Evolutionary conservation across 495 filamentous ascomycete species (phyloP), one percentile per base, ranked within the genome.

Genomic region (Pseudevernia furfuracea): DNA sequence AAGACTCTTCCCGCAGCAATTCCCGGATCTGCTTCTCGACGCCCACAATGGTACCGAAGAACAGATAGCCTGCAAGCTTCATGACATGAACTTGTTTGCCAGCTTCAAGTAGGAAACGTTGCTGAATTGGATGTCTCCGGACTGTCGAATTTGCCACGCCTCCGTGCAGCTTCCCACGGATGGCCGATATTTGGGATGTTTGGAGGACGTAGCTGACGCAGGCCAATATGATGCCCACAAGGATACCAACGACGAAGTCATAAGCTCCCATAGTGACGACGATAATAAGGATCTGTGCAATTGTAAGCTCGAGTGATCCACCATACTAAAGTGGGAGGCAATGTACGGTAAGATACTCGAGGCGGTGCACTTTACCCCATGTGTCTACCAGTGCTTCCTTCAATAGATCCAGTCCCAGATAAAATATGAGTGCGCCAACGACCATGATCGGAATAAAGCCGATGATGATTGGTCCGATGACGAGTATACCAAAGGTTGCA

Each of bases 401-500:
- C 68, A 97, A 77, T 25, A 98, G 76, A 68, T 97, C 94, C 69
- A 98, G 89, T 7, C 94, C 94, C 32, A 98, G 84, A 61, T 92
- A 80, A 74, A 96, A 98, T 53, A 98, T 98, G 38, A 98, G 77
- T 23, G 90, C 88, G 19, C 94, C 94, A 56, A 98, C 94, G 69
- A 97, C 90, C 89, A 96, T 95, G 60, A 96, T 87, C 8, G 94
- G 94, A 60, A 98, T 96, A 66, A 84, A 97, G 0, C 94, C 95
- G 69, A 97, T 92, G 65, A 95, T 85, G 5, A 82, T 81, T 9
- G 94, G 93, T 0, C 94, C 94, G 38, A 92, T 82, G 58, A 91
- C 78, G 81, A 96, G 85, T 44, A 97, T 83, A 0, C 85, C 87
- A 65, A 84, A 84, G 0, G 94, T 97, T 1, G 87, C 85, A 43